Conservation (phyloP, 345 rosid species). For the Salix exigua region DNA sequence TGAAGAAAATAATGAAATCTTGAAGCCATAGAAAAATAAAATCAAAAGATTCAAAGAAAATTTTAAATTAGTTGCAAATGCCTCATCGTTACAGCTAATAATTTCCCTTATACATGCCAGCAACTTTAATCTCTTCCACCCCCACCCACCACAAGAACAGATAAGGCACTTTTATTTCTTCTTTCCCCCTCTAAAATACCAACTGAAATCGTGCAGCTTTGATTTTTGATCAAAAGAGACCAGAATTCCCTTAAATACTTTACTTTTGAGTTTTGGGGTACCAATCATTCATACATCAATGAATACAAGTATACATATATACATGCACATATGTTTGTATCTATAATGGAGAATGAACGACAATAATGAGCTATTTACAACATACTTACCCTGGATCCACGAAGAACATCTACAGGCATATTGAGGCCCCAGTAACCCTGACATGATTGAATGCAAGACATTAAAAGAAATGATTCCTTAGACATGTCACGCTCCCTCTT, state of each 20-base stretch:
- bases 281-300: too few species aligned
- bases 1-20: not conserved
- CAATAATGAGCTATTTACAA: slow-evolving; percentile 1
- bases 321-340: too few species aligned
- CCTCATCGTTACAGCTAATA: not conserved
- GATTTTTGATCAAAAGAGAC: too few species aligned
- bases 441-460: slow-evolving; percentile 38
- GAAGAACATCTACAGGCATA: slow-evolving; percentile 45
- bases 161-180: too few species aligned
- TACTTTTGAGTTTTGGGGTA: too few species aligned
- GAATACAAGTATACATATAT: too few species aligned
- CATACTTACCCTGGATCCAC: slow-evolving; percentile 48
- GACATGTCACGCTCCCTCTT: slow-evolving; percentile 42
- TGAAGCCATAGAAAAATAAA: not conserved
- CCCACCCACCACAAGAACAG: not conserved
- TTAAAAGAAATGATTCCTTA: slow-evolving; percentile 39
- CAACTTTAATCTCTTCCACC: slow-evolving; percentile 2
- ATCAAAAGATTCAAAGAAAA: not conserved
- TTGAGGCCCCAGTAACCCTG: slow-evolving; percentile 46
- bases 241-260: too few species aligned
- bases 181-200: too few species aligned
- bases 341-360: not conserved
- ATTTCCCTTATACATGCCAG: not conserved
- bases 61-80: not conserved
- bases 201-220: too few species aligned